phyloP scores from a whole-genome alignment of 2,329 filamentous ascomycete species.

The Dendrostoma leiphaemia region DNA sequence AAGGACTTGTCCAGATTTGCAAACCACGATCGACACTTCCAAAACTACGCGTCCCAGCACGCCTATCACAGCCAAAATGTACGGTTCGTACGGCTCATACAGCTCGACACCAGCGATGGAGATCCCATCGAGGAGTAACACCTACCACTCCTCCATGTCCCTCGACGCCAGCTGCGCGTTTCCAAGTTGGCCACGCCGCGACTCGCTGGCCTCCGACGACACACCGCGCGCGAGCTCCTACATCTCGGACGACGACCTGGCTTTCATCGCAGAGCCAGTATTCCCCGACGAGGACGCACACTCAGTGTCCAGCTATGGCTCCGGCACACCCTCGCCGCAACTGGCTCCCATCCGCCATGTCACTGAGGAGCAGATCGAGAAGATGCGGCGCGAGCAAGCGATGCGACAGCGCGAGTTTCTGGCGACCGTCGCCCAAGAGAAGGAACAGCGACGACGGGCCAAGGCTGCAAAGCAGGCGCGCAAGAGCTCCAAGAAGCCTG shows the following conservation, averaged over 20 bases:
- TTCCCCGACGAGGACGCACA: conserved; percentile 51
- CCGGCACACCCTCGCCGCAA: conserved; percentile 41
- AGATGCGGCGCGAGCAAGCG: conserved; percentile 49
- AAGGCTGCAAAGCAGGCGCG: conserved; percentile 38
- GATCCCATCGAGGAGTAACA: conserved; percentile 35
- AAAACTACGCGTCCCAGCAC: conserved; percentile 20
- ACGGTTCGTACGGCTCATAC: conserved; percentile 41
- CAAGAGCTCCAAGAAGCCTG: conserved; percentile 39
- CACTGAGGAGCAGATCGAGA: conserved; percentile 47
- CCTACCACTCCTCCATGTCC: conserved; percentile 22
- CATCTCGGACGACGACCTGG: conserved; percentile 63
- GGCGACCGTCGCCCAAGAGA: conserved; percentile 49
- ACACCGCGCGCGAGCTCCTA: conserved; percentile 47
- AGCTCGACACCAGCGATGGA: conserved; percentile 48
- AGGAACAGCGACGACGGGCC: conserved; percentile 46
- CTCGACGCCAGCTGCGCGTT: conserved; percentile 51
- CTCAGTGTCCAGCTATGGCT: conserved; percentile 43
- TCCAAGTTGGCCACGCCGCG: conserved; percentile 57
- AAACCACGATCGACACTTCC: conserved; percentile 3
- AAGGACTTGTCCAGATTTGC: conserved; percentile 1
- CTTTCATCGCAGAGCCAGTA: conserved; percentile 44
- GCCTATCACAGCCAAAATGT: conserved; percentile 35
- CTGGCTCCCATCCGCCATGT: conserved; percentile 30
- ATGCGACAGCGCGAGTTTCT: conserved; percentile 52
- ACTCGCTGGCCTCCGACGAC: conserved; percentile 44